These are phyloP conservation scores for Saccharomyces uvarum DNA, from an alignment of 1,139 yeast species.

Conservation along the genomic window DNA sequence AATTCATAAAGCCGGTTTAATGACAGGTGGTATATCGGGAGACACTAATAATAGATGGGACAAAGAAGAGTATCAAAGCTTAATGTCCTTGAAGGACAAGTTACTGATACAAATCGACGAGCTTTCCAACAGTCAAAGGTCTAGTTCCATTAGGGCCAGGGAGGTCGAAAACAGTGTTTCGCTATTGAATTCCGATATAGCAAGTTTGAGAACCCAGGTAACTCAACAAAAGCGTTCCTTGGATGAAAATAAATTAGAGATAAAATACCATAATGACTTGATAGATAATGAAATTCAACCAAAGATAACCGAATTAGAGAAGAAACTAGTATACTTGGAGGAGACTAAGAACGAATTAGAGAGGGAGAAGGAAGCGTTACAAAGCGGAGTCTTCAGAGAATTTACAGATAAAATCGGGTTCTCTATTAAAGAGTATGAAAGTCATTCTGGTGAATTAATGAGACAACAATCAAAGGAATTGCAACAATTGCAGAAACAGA, in stretches of 20 bases:
- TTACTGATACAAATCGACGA: constrained; percentile 47
- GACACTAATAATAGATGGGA: constrained; percentile 55
- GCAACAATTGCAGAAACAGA: constrained; percentile 51
- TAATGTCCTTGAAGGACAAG: constrained; percentile 56
- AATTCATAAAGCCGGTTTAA: constrained; percentile 76
- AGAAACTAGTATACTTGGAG: constrained; percentile 18
- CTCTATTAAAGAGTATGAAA: constrained; percentile 60
- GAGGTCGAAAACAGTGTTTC: constrained; percentile 52
- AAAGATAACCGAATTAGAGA: constrained; percentile 24
- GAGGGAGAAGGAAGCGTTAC: constrained; percentile 35
- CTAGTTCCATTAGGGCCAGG: constrained; percentile 53
- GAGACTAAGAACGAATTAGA: constrained; percentile 25
- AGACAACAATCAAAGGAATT: constrained; percentile 59
- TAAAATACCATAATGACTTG: constrained; percentile 40
- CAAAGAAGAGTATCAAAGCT: constrained; percentile 55
- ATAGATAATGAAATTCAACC: constrained; percentile 33
- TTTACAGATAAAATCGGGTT: constrained; percentile 54
- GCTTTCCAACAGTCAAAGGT: constrained; percentile 39
- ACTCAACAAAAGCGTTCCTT: constrained; percentile 45
- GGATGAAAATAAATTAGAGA: constrained; percentile 49
- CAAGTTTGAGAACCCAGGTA: constrained; percentile 45
- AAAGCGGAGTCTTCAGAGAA: constrained; percentile 40
- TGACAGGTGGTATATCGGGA: constrained; percentile 76
- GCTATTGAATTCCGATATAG: constrained; percentile 43
- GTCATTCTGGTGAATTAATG: constrained; percentile 52